Percentiles rank a stretch among this genome's conserved stretches.
These are phyloP conservation scores for Botrytis tulipae DNA, from an alignment of 2,329 filamentous ascomycete genomes.

Conservation along the genomic window DNA sequence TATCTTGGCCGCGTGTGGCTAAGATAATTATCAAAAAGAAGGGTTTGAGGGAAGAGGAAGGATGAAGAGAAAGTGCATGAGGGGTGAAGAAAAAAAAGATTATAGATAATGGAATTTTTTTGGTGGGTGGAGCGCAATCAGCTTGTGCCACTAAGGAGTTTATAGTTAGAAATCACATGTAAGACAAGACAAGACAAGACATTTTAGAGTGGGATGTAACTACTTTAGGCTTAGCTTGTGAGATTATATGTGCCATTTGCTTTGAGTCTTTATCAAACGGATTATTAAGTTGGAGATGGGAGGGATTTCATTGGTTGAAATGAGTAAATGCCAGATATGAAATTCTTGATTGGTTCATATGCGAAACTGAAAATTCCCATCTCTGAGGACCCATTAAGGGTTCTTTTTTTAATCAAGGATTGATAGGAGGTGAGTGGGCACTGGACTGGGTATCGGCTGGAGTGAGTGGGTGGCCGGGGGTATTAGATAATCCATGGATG, in stretches of 20 bases:
- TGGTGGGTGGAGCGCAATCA: not conserved
- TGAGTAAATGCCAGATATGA: not conserved
- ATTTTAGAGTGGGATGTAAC: not conserved
- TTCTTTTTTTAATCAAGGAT: not conserved
- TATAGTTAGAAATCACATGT: not conserved
- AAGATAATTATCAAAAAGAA: conserved; percentile 18
- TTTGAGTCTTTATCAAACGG: not conserved
- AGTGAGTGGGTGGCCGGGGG: not conserved
- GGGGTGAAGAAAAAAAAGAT: conserved; percentile 17
- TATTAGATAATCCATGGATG: not conserved
- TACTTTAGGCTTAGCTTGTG: not conserved
- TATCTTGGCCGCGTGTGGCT: conserved; percentile 39
- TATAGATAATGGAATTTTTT: conserved; percentile 15
- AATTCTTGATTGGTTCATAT: conserved; percentile 11
- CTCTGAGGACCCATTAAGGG: not conserved
- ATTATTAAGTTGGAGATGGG: not conserved
- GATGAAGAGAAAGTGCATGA: conserved; percentile 1
- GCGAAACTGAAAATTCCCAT: conserved; percentile 15
- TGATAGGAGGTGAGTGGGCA: not conserved
- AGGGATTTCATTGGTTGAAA: not conserved
- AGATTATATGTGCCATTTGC: not conserved
- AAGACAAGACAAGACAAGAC: not conserved
- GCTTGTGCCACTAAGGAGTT: not conserved
- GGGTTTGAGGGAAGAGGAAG: conserved; percentile 26
- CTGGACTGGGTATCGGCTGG: not conserved